Base-by-base conservation (phyloP, 805 yeast species). In the Sugiyamaella valdiviana region DNA sequence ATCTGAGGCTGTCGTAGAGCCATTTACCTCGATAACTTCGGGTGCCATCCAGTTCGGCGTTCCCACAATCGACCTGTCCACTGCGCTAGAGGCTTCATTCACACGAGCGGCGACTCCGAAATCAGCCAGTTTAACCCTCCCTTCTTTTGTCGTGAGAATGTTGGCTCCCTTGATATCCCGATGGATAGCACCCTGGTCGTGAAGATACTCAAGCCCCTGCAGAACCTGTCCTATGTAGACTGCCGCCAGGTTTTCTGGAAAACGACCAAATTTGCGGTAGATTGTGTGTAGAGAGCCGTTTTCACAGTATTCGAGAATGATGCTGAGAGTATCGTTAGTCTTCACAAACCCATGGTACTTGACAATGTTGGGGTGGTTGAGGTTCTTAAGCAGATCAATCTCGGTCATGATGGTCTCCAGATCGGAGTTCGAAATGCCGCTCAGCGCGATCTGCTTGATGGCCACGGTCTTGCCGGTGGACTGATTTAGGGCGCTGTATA, bases 1-100 rank as follows among this genome's bases (percentile, higher is more conserved):
- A 67, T 93, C 99, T 2, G 95, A 86, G 1, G 95, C 84, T 0
- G 91, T 79, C 7, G 95, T 82, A 1, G 91, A 84, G 2, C 95
- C 95, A 59, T 83, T 85, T 57, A 88, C 81, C 38, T 82, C 72
- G 3, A 93, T 85, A 2, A 95, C 81, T 62, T 93, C 99, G 0
- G 99, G 99, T 0, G 99, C 97, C 96, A 93, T 90, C 98, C 98
- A 93, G 62, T 91, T 85, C 0, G 97, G 95, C 0, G 98, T 88
- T 1, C 99, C 99, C 14, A 78, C 80, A 60, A 64, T 62, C 15
- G 62, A 51, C 21, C 47, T 48, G 38, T 46, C 10, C 50, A 55
- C 42, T 51, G 45, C 16, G 24, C 51, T 6, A 10, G 39, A 2
- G 59, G 56, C 17, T 50, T 59, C 50, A 66, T 63, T n/a, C 49